Conservation (phyloP, 2,329 filamentous ascomycete genomes). For the Teratosphaeria destructans region DNA sequence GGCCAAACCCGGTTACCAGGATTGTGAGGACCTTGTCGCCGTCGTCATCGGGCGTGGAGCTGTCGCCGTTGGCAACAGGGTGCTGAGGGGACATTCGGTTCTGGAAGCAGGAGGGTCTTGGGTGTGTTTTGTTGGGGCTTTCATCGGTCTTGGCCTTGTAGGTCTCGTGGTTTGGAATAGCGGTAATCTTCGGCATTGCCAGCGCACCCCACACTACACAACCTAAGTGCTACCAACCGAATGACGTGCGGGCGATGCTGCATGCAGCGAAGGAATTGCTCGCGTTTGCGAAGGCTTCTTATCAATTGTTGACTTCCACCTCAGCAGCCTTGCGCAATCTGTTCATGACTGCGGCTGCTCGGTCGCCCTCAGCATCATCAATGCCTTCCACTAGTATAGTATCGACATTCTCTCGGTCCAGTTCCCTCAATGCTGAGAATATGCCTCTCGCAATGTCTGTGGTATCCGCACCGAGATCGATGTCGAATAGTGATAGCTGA, state of each 20-base stretch:
- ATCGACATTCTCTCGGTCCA: slow-evolving; percentile 70
- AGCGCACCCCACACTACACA: background rate
- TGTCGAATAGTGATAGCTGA: slow-evolving; percentile 46
- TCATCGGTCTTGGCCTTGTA: background rate
- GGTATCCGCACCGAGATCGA: slow-evolving; percentile 60
- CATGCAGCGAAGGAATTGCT: background rate
- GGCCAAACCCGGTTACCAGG: slow-evolving; percentile 37
- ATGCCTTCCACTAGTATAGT: slow-evolving; percentile 89
- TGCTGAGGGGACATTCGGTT: background rate
- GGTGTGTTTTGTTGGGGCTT: background rate
- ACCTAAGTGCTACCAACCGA: background rate
- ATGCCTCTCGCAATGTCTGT: slow-evolving; percentile 72
- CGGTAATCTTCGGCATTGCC: background rate
- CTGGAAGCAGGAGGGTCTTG: background rate
- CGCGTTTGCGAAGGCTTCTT: background rate
- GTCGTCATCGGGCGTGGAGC: background rate
- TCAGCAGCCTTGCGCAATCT: slow-evolving; percentile 40
- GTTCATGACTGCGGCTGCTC: slow-evolving; percentile 60
- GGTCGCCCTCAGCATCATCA: slow-evolving; percentile 53
- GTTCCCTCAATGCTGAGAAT: slow-evolving; percentile 75
- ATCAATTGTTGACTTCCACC: slow-evolving; percentile 16
- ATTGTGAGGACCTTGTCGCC: slow-evolving; percentile 23
- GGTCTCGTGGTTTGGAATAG: background rate
- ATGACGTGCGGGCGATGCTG: background rate
- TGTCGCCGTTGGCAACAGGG: background rate